These are phyloP conservation scores for Phytopythium montanum DNA, from an alignment of 352 stramenopile species.

Conservation along the genomic window DNA sequence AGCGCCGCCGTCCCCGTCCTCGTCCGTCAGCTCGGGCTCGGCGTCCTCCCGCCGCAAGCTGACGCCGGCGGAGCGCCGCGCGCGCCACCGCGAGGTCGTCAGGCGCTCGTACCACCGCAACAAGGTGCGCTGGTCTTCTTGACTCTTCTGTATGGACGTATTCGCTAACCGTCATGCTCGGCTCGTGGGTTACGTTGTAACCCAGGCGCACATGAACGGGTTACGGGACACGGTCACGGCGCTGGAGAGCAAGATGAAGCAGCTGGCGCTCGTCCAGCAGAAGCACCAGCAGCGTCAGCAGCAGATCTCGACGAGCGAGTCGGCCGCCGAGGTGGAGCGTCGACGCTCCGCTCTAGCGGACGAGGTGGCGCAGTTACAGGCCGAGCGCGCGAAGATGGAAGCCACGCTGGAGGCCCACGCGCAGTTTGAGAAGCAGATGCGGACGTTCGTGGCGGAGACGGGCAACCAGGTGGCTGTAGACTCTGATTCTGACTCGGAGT, in stretches of 20 bases:
- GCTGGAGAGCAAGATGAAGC: conserved; percentile 47
- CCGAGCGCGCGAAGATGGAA: conserved; percentile 37
- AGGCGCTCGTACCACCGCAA: conserved; percentile 74
- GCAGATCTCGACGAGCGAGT: background rate
- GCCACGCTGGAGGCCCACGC: conserved; percentile 36
- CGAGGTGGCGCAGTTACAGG: conserved; percentile 37
- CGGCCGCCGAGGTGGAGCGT: conserved; percentile 26
- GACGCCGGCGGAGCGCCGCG: conserved; percentile 49
- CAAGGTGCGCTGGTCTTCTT: conserved; percentile 29
- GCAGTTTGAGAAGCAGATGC: conserved; percentile 35
- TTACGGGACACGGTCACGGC: conserved; percentile 48
- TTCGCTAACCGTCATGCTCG: too few species aligned
- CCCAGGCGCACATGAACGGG: conserved; percentile 50
- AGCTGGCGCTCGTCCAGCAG: conserved; percentile 28
- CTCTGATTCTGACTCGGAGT: conserved; percentile 25
- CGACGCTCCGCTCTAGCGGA: conserved; percentile 30
- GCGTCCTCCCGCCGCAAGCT: conserved; percentile 27
- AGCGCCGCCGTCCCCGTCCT: background rate
- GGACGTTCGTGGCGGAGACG: conserved; percentile 13
- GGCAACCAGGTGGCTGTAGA: conserved; percentile 10
- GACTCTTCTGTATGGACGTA: background rate
- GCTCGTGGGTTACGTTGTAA: too few species aligned
- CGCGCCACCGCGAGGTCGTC: conserved; percentile 64
- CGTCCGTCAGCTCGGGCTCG: conserved; percentile 6
- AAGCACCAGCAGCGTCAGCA: background rate